Conservation (phyloP, 441 rosid species). For the Gossypium trilobum region DNA sequence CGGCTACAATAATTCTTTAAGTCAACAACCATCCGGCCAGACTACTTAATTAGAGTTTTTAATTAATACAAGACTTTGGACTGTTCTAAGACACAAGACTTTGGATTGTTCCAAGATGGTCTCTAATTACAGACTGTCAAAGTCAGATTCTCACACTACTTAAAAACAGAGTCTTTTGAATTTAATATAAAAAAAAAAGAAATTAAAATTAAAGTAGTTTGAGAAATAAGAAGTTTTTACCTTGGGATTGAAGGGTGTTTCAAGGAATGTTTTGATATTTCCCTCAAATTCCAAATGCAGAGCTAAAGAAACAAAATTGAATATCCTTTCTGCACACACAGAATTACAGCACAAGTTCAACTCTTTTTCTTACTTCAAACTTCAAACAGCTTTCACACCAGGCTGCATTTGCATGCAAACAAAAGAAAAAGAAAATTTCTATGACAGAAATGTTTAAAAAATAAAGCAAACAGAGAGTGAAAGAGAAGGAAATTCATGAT, state of each 20-base stretch:
- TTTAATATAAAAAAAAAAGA: background rate
- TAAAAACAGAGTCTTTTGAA: conserved; percentile 2
- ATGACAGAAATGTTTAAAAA: background rate
- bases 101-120: conserved; percentile 41
- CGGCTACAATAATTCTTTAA: conserved; percentile 23
- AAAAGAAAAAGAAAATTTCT: background rate
- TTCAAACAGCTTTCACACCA: background rate
- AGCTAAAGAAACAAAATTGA: background rate
- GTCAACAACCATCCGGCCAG: conserved; percentile 27
- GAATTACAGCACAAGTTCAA: background rate
- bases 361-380: background rate
- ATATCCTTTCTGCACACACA: background rate
- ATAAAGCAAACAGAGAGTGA: background rate
- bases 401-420: conserved; percentile 8
- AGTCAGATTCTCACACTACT: conserved; percentile 26
- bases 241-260: conserved; percentile 20
- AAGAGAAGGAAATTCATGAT: conserved; percentile 5
- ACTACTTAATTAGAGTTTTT: conserved; percentile 15
- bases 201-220: conserved; percentile 6
- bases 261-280: conserved; percentile 32
- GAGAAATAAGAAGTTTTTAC: conserved; percentile 16
- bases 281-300: conserved; percentile 18
- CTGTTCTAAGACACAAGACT: background rate
- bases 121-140: conserved; percentile 51
- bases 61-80: conserved; percentile 15